Conservation (phyloP, 768 basidiomycete species). For the Boletellus ananas region DNA sequence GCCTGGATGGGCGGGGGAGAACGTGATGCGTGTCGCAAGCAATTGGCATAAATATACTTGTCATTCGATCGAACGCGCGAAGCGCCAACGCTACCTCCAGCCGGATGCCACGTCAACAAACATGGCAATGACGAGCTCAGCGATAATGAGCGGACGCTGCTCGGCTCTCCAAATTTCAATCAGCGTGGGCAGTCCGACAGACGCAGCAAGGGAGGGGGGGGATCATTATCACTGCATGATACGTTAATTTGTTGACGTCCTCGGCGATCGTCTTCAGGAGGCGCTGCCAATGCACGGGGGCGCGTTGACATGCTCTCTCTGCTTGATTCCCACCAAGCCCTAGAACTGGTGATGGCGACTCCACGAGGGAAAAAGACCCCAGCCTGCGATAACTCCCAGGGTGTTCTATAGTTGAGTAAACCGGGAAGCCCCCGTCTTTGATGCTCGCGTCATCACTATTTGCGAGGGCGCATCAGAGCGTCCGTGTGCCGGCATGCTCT, state of each 20-base stretch:
- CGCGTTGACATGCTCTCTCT: not conserved
- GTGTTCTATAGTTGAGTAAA: not conserved
- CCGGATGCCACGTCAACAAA: too few species aligned
- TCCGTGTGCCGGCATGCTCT: not conserved
- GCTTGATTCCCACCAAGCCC: not conserved
- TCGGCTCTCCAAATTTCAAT: not conserved
- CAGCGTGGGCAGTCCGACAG: not conserved
- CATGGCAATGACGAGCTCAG: not conserved
- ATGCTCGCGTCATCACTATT: not conserved
- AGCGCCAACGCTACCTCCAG: not conserved
- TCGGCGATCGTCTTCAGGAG: not conserved
- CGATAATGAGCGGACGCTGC: not conserved
- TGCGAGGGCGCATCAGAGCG: not conserved
- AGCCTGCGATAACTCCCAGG: not conserved
- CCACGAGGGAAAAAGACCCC: not conserved
- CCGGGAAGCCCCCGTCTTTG: not conserved
- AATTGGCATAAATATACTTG: not conserved
- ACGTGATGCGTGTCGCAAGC: not conserved
- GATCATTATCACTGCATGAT: not conserved
- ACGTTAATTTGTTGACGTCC: not conserved
- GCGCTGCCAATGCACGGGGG: not conserved
- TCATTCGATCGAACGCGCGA: not conserved
- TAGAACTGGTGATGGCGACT: not conserved
- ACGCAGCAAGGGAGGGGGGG: not conserved
- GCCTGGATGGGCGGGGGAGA: not conserved